Percentiles rank a stretch among this genome's conserved stretches.
Evolutionary conservation across 805 yeast species (phyloP).

Genomic region (Pichia membranifaciens): DNA sequence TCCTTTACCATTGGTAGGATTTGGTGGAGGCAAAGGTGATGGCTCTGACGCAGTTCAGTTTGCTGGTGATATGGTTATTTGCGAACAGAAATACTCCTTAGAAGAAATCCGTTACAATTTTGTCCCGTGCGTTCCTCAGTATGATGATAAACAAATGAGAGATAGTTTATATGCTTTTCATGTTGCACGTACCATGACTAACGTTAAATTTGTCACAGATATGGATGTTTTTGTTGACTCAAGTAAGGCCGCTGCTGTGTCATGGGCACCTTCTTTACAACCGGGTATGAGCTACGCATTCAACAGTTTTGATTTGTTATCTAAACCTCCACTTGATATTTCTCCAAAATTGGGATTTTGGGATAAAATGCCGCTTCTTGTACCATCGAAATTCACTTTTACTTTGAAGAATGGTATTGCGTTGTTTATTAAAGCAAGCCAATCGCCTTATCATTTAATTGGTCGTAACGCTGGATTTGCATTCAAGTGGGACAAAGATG

Average conservation of each 20-base stretch:
- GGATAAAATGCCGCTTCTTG: conserved; percentile 55
- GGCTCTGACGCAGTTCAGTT: conserved; percentile 30
- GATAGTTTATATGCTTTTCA: conserved; percentile 54
- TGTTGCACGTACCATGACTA: conserved; percentile 57
- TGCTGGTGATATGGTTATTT: conserved; percentile 48
- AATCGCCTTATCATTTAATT: conserved; percentile 50
- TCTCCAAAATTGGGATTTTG: conserved; percentile 63
- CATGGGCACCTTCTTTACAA: conserved; percentile 61
- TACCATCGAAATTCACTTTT: conserved; percentile 50
- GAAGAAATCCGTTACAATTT: conserved; percentile 35
- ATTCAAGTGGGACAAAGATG: conserved; percentile 58
- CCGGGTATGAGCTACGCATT: conserved; percentile 57
- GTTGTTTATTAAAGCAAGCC: conserved; percentile 56
- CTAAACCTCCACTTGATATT: conserved; percentile 65
- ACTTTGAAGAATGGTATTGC: conserved; percentile 47
- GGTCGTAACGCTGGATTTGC: conserved; percentile 61
- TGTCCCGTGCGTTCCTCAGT: conserved; percentile 44
- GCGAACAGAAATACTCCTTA: conserved; percentile 56
- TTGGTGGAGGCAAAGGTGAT: conserved; percentile 41
- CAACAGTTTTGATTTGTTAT: conserved; percentile 59
- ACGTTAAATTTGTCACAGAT: conserved; percentile 51
- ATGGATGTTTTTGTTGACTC: conserved; percentile 42
- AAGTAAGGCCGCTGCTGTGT: conserved; percentile 42
- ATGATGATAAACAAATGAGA: conserved; percentile 18
- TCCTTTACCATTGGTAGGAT: conserved; percentile 51